Conservation (phyloP, 257 asterid species). For the Echium plantagineum region DNA sequence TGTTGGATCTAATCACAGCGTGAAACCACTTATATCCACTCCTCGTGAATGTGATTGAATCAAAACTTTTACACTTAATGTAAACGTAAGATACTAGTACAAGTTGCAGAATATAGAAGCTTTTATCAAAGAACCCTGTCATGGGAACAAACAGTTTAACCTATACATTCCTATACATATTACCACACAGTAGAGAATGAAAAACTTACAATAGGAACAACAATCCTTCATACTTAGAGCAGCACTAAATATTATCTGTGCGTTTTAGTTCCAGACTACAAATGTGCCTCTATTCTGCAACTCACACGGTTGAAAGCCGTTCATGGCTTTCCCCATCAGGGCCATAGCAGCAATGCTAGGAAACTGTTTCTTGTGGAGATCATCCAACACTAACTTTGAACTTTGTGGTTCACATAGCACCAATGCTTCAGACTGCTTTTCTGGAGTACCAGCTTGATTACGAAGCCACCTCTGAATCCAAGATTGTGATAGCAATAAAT, state of each 20-base stretch:
- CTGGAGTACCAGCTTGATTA: conserved; percentile 13
- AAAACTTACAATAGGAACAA: no score
- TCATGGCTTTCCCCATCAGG: conserved; percentile 55
- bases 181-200: no score
- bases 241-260: conserved; percentile 10
- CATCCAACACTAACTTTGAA: conserved; percentile 27
- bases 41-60: no score
- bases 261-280: conserved; percentile 52
- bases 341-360: conserved; percentile 92
- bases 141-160: no score
- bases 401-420: conserved; percentile 37
- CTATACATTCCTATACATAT: no score
- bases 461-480: conserved; percentile 73
- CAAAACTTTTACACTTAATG: no score
- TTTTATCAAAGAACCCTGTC: no score
- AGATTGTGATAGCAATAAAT: conserved; percentile 32
- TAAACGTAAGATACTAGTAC: no score
- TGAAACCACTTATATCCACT: no score
- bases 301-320: conserved; percentile 40
- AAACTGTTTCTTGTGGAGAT: conserved; percentile 45
- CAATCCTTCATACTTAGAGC: no score
- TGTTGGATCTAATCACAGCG: no score
- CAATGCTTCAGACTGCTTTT: conserved; percentile 19
- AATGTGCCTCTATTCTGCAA: conserved; percentile 38
- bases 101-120: no score